A percentile compares a stretch with the other conserved stretches of the same genome.
These are phyloP conservation scores for Trichoderma breve DNA, from an alignment of 2,329 filamentous ascomycete species.

Conservation along the genomic window DNA sequence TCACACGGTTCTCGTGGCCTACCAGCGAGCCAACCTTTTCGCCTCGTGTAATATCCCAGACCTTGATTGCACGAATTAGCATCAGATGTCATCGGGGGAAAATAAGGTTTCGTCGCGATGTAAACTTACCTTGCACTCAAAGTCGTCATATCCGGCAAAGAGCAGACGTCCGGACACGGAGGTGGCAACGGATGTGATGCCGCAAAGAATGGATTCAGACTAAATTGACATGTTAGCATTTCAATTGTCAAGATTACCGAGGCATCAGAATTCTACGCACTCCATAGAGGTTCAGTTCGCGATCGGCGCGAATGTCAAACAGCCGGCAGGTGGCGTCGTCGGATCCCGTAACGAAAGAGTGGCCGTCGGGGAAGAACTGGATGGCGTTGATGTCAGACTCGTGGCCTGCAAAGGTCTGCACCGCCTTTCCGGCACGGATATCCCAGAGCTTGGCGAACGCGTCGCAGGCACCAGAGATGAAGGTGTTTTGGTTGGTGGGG, in stretches of 20 bases:
- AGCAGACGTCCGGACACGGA: conserved; percentile 93
- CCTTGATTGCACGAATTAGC: conserved; percentile 52
- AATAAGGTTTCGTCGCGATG: neutral
- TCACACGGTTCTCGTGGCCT: conserved; percentile 97
- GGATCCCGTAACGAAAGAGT: conserved; percentile 96
- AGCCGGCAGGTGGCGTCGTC: conserved; percentile 96
- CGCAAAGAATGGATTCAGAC: conserved; percentile 96
- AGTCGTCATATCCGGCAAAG: conserved; percentile 98
- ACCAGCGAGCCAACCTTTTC: conserved; percentile 96
- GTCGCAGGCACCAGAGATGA: conserved; percentile 98
- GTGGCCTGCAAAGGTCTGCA: conserved; percentile 97
- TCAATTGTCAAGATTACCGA: neutral
- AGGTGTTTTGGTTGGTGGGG: conserved; percentile 97
- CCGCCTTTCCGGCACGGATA: conserved; percentile 95
- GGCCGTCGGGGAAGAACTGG: conserved; percentile 98
- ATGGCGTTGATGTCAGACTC: conserved; percentile 99
- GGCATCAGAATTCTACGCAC: conserved; percentile 43
- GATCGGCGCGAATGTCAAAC: conserved; percentile 95
- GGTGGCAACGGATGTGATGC: conserved; percentile 96
- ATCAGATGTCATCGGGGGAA: neutral
- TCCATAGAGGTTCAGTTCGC: conserved; percentile 68
- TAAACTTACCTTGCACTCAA: conserved; percentile 90
- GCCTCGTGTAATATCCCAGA: conserved; percentile 95
- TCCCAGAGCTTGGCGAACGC: conserved; percentile 99
- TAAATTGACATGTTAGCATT: conserved; percentile 40